phyloP scores from a whole-genome alignment of 1,284 basidiomycete species.

The Papiliotrema nemorosa region DNA sequence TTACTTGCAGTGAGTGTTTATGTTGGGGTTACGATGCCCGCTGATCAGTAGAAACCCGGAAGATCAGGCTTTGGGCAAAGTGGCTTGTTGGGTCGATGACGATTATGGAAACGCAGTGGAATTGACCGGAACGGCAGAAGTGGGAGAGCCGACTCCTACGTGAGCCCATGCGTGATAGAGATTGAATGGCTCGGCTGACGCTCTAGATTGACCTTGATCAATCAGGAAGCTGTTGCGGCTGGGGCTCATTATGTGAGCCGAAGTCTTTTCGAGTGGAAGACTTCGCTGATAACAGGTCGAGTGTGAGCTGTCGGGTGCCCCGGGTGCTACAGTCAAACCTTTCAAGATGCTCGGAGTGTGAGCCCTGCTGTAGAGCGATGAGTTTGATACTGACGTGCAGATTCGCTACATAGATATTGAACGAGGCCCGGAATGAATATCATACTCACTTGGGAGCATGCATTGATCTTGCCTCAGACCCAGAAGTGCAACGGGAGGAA shows the following conservation, averaged over 20 bases:
- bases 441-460: too few species aligned
- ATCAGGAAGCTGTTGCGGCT: constrained; percentile 65
- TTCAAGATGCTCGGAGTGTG: constrained; percentile 81
- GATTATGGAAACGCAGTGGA: constrained; percentile 52
- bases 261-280: neutral
- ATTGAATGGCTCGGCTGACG: constrained; percentile 50
- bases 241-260: constrained; percentile 77
- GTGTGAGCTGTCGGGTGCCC: constrained; percentile 71
- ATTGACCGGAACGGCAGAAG: constrained; percentile 50
- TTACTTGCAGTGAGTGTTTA: constrained; percentile 48
- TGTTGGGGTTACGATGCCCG: constrained; percentile 56
- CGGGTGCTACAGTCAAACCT: constrained; percentile 60
- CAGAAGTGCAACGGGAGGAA: too few species aligned
- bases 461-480: too few species aligned
- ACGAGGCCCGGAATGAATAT: too few species aligned
- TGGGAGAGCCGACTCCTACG: constrained; percentile 49
- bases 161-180: constrained; percentile 26
- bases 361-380: constrained; percentile 12
- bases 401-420: constrained; percentile 21
- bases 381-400: constrained; percentile 1
- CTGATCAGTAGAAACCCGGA: constrained; percentile 62
- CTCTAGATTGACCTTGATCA: constrained; percentile 68
- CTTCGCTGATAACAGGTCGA: constrained; percentile 54
- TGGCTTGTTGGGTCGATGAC: constrained; percentile 56
- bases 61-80: constrained; percentile 48